Conservation (phyloP, 306 rosid species). For the Vigna trinervia region DNA sequence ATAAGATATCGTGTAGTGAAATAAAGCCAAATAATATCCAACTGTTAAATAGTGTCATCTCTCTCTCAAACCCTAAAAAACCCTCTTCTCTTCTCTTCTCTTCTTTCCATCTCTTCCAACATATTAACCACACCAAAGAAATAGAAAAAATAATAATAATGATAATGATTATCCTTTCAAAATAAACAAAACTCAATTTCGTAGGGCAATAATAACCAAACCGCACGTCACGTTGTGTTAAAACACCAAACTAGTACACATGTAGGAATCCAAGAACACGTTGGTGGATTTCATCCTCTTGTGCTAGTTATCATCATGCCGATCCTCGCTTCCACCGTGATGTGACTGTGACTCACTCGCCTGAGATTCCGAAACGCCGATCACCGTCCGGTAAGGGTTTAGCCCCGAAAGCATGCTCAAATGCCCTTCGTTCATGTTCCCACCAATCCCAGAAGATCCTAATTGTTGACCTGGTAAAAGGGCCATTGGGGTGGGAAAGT, state of each 20-base stretch:
- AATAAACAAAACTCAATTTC: conserved; percentile 53
- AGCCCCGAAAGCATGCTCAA: conserved; percentile 76
- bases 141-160: not conserved
- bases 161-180: conserved; percentile 10
- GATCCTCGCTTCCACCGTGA: conserved; percentile 59
- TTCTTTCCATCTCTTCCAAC: conserved; percentile 40
- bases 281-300: conserved; percentile 23
- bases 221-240: conserved; percentile 76
- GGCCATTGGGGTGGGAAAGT: conserved; percentile 77
- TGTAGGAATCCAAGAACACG: conserved; percentile 48
- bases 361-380: conserved; percentile 62
- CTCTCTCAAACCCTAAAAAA: conserved; percentile 65
- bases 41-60: conserved; percentile 56
- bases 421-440: conserved; percentile 61
- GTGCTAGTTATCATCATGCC: conserved; percentile 52
- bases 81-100: not conserved
- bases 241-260: conserved; percentile 62
- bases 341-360: conserved; percentile 79
- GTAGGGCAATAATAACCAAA: conserved; percentile 62
- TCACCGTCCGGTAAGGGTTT: conserved; percentile 66
- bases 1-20: conserved; percentile 60
- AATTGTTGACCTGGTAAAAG: conserved; percentile 77
- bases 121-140: conserved; percentile 69
- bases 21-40: conserved; percentile 50
- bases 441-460: conserved; percentile 37